Conservation (phyloP, 2,329 filamentous ascomycete species). For the Lomentospora prolificans region DNA sequence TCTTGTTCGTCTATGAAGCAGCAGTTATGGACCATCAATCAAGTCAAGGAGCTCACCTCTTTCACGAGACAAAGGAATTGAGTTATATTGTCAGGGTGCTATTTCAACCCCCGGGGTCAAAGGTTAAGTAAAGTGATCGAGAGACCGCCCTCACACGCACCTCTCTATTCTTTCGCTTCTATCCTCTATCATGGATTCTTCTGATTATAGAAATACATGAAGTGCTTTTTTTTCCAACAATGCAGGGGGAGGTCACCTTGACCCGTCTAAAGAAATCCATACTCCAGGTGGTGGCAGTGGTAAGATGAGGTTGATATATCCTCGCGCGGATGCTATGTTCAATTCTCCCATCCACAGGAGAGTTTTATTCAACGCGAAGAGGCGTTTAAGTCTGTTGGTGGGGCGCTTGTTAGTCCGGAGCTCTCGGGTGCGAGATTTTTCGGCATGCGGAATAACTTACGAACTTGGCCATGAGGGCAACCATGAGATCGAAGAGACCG, state of each 20-base stretch:
- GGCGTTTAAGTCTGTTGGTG: slow-evolving; percentile 7
- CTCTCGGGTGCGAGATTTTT: no score
- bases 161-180: slow-evolving; percentile 9
- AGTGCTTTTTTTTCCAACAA: slow-evolving; percentile 4
- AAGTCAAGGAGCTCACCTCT: slow-evolving; percentile 6
- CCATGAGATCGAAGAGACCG: slow-evolving; percentile 81
- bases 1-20: no score
- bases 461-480: slow-evolving; percentile 91
- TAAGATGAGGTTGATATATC: neutral
- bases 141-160: slow-evolving; percentile 6
- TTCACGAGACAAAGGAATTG: slow-evolving; percentile 4
- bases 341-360: slow-evolving; percentile 9
- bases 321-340: slow-evolving; percentile 7
- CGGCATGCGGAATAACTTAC: slow-evolving; percentile 42
- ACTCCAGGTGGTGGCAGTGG: slow-evolving; percentile 5
- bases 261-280: slow-evolving; percentile 9
- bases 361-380: neutral
- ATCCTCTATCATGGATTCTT: slow-evolving; percentile 10
- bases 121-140: slow-evolving; percentile 8
- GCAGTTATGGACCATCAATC: neutral
- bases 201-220: slow-evolving; percentile 10
- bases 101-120: slow-evolving; percentile 6
- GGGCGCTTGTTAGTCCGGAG: neutral
- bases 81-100: neutral
- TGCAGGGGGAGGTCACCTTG: slow-evolving; percentile 5